These are phyloP conservation scores for Paradendryphiella salina DNA, from an alignment of 2,329 filamentous ascomycete species.

Conservation along the genomic window DNA sequence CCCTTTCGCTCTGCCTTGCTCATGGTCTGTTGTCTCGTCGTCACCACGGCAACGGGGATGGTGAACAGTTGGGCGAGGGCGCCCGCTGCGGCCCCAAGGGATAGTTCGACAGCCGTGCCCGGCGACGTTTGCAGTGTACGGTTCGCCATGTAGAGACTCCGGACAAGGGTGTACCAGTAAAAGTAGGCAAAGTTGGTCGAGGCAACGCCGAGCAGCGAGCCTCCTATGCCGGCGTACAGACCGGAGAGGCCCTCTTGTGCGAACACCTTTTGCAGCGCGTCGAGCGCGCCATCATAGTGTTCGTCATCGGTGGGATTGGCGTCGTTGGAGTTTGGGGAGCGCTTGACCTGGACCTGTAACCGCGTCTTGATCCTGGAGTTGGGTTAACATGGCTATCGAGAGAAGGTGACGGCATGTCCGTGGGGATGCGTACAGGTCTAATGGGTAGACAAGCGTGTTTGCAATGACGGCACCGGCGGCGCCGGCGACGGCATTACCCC, in stretches of 20 bases:
- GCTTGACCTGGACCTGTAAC: constrained; percentile 89
- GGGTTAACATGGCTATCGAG: constrained; percentile 10
- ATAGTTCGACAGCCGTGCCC: constrained; percentile 79
- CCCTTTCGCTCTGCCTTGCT: constrained; percentile 81
- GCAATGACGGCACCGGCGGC: constrained; percentile 91
- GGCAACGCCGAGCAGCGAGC: constrained; percentile 85
- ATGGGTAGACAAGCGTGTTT: constrained; percentile 91
- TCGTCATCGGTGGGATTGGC: constrained; percentile 56
- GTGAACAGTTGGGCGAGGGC: constrained; percentile 94
- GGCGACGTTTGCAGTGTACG: constrained; percentile 64
- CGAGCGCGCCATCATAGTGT: constrained; percentile 85
- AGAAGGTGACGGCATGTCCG: neutral
- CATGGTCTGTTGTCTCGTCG: constrained; percentile 94
- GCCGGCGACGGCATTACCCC: constrained; percentile 90
- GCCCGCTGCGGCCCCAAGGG: constrained; percentile 82
- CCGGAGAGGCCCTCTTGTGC: constrained; percentile 78
- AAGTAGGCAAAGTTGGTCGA: constrained; percentile 99
- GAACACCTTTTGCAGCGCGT: constrained; percentile 84
- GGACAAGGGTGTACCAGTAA: constrained; percentile 95
- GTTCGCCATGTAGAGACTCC: constrained; percentile 72
- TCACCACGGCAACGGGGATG: constrained; percentile 93
- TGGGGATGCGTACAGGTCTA: constrained; percentile 76
- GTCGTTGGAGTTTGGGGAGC: constrained; percentile 47
- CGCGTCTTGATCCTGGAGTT: constrained; percentile 85
- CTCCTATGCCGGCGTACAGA: constrained; percentile 86